phyloP scores from a whole-genome alignment of 371 early-diverging fungal genomes.

The Sporodiniella umbellata region DNA sequence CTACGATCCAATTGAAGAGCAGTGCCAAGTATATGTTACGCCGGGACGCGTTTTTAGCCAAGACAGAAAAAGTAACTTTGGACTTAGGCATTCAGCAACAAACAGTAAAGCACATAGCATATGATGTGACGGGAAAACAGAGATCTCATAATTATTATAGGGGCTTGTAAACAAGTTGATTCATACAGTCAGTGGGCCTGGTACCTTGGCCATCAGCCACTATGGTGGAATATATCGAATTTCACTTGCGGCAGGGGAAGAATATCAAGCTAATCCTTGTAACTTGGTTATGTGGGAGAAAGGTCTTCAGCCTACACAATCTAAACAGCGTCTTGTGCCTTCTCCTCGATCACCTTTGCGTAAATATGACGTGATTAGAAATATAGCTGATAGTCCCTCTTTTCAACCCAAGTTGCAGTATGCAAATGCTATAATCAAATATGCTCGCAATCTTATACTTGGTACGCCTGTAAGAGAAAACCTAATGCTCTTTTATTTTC shows the following conservation, averaged over 20 bases:
- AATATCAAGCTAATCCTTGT: conserved; percentile 71
- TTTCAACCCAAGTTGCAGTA: conserved; percentile 45
- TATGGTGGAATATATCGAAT: conserved; percentile 74
- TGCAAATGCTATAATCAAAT: conserved; percentile 23
- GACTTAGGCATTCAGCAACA: conserved; percentile 44
- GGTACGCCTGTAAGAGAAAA: conserved; percentile 49
- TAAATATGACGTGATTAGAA: conserved; percentile 33
- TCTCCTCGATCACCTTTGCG: conserved; percentile 35
- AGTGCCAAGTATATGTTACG: conserved; percentile 64
- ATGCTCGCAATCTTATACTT: conserved; percentile 37
- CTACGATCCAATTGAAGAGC: conserved; percentile 59
- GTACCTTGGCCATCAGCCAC: conserved; percentile 67
- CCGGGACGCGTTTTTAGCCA: conserved; percentile 67
- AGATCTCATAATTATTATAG: conserved; percentile 18
- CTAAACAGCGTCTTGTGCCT: conserved; percentile 32
- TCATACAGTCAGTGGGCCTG: conserved; percentile 68
- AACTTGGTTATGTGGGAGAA: conserved; percentile 57
- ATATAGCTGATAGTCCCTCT: conserved; percentile 48
- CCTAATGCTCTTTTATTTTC: conserved; percentile 10
- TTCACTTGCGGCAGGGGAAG: conserved; percentile 64
- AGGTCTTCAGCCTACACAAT: conserved; percentile 36
- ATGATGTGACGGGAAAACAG: too few species aligned
- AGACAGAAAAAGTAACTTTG: conserved; percentile 60
- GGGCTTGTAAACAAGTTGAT: conserved; percentile 61
- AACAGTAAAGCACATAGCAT: conserved; percentile 9